Evolutionary conservation across 495 filamentous ascomycete species (phyloP), one percentile per base, ranked within the genome.

Genomic region (Opeltia flavorubescens): DNA sequence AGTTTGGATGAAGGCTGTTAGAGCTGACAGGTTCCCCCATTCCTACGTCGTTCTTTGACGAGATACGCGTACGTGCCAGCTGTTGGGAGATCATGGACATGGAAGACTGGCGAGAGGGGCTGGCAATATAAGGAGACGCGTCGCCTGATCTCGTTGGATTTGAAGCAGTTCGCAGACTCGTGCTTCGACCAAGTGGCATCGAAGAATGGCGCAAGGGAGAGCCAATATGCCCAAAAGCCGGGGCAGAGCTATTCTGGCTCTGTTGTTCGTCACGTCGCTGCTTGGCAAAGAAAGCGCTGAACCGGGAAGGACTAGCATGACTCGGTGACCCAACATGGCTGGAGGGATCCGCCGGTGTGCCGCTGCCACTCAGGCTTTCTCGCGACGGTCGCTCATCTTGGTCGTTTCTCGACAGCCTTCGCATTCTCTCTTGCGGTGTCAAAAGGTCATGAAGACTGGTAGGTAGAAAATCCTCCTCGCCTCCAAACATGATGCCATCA

Each of bases 401-500:
- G 18, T 77, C 77, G 13, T 75, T 77, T 17, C 82, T 76, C 11
- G 91, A 95, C 18, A 86, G 78, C 30, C 89, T 72, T 40, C 91
- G 79, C 53, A 83, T 79, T 56, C 85, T 84, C 59, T 95, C 89
- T 46, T 89, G 83, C 4, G 88, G 86, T 0, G 89, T 96, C 44
- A 96, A 74, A 30, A 98, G 77, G 57, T 98, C 91, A 52, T 88
- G 83, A 50, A 98, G 66, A 33, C 83, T 81, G 29, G 80, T 81
- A 1, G 91, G 91, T 6, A 98, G 66, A 53, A 87, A 86, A 54
- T 96, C 89, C 54, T 96, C 91, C 61, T 96, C 89, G 62, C 89
- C 89, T 20, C 84, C 72, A 58, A 94, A 94, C 42, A 84, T 77
- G 52, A 85, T 83, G 44, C 79, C 78, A 48, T 81, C 75, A 46